Conservation (phyloP, 352 stramenopile genomes). For the Globisporangium canariense region DNA sequence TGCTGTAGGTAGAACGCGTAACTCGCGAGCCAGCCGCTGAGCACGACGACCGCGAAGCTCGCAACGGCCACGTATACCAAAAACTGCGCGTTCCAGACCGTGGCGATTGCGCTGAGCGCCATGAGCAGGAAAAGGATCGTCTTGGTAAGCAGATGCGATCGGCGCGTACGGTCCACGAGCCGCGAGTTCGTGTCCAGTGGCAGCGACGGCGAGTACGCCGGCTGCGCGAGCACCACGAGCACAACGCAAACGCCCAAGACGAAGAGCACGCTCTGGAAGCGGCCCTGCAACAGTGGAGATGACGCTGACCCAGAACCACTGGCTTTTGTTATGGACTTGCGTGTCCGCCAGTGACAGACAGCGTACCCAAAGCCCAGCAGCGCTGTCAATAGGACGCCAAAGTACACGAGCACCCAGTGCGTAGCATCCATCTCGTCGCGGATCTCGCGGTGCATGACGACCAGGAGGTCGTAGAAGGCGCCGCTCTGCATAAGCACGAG, state of each 20-base stretch:
- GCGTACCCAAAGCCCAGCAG: conserved; percentile 9
- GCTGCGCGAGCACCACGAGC: conserved; percentile 38
- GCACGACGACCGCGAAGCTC: conserved; percentile 19
- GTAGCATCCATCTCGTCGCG: conserved; percentile 17
- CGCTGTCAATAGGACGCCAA: conserved; percentile 17
- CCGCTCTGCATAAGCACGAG: conserved; percentile 41
- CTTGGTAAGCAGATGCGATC: conserved; percentile 40
- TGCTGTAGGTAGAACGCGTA: conserved; percentile 21
- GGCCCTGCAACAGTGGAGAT: conserved; percentile 16
- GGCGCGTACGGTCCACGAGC: conserved; percentile 19
- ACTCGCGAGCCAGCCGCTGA: conserved; percentile 32
- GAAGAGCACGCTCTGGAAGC: conserved; percentile 38
- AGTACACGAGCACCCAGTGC: conserved; percentile 28
- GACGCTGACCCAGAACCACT: not conserved
- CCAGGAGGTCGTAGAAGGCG: conserved; percentile 22
- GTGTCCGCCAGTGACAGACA: conserved; percentile 26
- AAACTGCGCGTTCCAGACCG: conserved; percentile 60
- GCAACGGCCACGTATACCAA: conserved; percentile 32
- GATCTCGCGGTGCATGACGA: conserved; percentile 19
- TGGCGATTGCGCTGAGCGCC: conserved; percentile 41
- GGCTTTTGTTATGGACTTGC: conserved; percentile 1
- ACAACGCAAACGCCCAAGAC: conserved; percentile 22
- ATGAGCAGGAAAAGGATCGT: conserved; percentile 55
- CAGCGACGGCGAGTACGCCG: conserved; percentile 17
- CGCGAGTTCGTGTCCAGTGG: conserved; percentile 16